Base-by-base conservation (phyloP, 352 stramenopile genomes). In the Phytophthora constricta region DNA sequence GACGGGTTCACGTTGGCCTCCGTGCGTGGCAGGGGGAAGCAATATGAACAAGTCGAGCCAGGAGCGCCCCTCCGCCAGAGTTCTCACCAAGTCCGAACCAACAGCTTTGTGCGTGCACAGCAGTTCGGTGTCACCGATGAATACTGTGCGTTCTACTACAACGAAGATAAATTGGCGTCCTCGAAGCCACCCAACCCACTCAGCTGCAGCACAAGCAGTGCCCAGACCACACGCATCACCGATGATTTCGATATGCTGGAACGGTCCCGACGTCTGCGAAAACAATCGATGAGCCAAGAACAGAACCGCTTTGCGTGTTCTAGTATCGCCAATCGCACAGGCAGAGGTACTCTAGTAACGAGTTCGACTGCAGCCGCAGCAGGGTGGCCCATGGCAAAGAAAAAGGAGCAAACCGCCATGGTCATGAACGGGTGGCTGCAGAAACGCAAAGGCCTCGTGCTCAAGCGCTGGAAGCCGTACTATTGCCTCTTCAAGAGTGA, bases 401-500 rank as follows among this genome's bases (percentile, higher is more conserved):
- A 58, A 19, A 75, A 71, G 33, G 55, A 71, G 28, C 47, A 54
- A 19, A 74, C 71, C 1, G 62, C 71, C 7, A 70, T 86, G 17
- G 53, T 76, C 0, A 73, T 77, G 59, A 64, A 60, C 17, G 78
- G 81, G 0, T 90, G 78, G 78, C 58, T 89, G n/a, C 76, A 89
- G 66, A 76, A 77, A 26, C 70, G 74, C 27, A 80, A 82, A 33
- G 78, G 80, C 1, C 59, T 77, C 14, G 67, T 89, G n/a, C 49
- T 89, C 34, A 86, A 83, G 66, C 78, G 80, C 17, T 89, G 80
- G 80, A 84, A 85, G 49, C 23, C 74, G 27, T 78, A 81, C 62
- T 89, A 79, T 63, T 87, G 78, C 39, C 55, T 89, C 20, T 68
- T 87, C 19, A 85, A 85, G 51, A 74, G 68, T 23, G 76, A 89